phyloP scores from a whole-genome alignment of 306 rosid species.

The Gillenia trifoliata region DNA sequence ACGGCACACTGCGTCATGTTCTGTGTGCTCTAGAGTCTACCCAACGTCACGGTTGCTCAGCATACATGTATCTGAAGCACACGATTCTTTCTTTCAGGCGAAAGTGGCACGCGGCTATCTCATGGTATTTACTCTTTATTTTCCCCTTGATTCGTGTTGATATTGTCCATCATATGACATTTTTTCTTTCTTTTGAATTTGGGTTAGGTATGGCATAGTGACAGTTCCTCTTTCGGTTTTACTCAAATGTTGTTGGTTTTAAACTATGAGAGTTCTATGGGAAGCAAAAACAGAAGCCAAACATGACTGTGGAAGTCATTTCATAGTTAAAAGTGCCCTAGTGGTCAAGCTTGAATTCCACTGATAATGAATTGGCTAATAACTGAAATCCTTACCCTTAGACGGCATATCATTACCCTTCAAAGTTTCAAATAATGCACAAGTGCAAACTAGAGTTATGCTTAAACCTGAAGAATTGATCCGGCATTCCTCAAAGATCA shows the following conservation, averaged over 20 bases:
- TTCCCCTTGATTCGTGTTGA: neutral
- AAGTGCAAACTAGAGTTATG: neutral
- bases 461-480: neutral
- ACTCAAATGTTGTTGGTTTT: too few species aligned
- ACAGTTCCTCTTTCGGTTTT: neutral
- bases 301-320: too few species aligned
- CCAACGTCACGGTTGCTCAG: slow-evolving; percentile 77
- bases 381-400: neutral
- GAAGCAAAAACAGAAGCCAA: too few species aligned
- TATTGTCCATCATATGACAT: neutral
- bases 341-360: neutral
- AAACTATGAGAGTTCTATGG: too few species aligned
- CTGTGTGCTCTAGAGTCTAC: slow-evolving; percentile 84
- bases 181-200: neutral
- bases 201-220: neutral
- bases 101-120: slow-evolving; percentile 84
- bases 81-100: slow-evolving; percentile 91
- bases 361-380: neutral
- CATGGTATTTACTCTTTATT: slow-evolving; percentile 45
- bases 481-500: neutral
- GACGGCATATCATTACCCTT: neutral
- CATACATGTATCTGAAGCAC: slow-evolving; percentile 84
- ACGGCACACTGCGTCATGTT: slow-evolving; percentile 79
- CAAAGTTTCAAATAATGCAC: neutral
- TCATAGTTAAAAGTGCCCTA: too few species aligned